Percentiles rank a stretch among this genome's conserved stretches.
Evolutionary conservation across 176 grass and related monocot genomes (phyloP).

Genomic region (Lolium rigidum): DNA sequence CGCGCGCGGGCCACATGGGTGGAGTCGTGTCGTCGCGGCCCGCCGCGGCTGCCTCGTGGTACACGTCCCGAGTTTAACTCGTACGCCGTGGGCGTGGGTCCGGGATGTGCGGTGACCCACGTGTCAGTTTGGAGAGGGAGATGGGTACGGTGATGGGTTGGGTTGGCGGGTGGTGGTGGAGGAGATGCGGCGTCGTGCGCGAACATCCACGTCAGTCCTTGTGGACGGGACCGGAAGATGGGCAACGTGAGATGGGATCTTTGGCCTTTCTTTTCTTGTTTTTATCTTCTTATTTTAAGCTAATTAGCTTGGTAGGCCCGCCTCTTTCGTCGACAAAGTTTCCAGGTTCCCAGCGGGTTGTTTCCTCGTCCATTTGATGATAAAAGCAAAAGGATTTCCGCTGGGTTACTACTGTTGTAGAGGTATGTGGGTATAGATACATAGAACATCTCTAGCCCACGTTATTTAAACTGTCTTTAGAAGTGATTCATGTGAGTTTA

Average conservation of each 20-base stretch:
- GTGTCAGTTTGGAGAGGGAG: neutral
- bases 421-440: no score
- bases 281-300: neutral
- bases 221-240: neutral
- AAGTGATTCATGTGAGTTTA: no score
- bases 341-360: no score
- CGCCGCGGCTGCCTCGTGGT: neutral
- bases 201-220: neutral
- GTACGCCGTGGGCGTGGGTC: neutral
- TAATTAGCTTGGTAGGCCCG: neutral
- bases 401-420: no score
- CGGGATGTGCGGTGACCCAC: neutral
- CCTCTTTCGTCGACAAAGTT: neutral
- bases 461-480: no score
- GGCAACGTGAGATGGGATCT: neutral
- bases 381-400: no score
- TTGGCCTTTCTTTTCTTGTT: neutral
- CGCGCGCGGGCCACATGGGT: neutral
- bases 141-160: neutral
- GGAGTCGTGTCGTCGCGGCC: neutral
- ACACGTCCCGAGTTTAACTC: neutral
- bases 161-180: neutral
- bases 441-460: no score
- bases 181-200: neutral
- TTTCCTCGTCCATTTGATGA: no score